Conservation (phyloP, 805 yeast genomes). For the Komagataella populi region DNA sequence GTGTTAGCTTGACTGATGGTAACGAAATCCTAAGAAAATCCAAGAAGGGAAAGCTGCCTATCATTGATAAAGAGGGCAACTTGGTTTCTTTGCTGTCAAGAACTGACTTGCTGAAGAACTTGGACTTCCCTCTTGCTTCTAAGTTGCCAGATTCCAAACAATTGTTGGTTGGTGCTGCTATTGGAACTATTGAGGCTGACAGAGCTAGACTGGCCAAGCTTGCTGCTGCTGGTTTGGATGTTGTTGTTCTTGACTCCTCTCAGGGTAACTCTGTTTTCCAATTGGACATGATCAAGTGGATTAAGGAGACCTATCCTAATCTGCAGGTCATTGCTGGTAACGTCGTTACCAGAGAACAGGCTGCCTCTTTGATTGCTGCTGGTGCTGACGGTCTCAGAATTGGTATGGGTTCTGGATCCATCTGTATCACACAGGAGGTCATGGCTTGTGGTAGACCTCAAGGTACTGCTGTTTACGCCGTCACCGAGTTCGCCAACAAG, state of each 20-base stretch:
- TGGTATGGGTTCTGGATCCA: slow-evolving; percentile 99
- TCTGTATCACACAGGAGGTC: slow-evolving; percentile 98
- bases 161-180: slow-evolving; percentile 95
- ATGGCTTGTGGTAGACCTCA: slow-evolving; percentile 99
- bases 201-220: slow-evolving; percentile 70
- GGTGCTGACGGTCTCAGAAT: slow-evolving; percentile 98
- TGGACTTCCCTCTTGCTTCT: slow-evolving; percentile 86
- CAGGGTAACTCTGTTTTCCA: slow-evolving; percentile 97
- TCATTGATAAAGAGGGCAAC: slow-evolving; percentile 64
- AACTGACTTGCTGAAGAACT: slow-evolving; percentile 94
- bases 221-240: slow-evolving; percentile 94
- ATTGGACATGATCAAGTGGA: slow-evolving; percentile 84
- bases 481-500: slow-evolving; percentile 82
- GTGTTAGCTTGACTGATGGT: slow-evolving; percentile 75
- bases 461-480: slow-evolving; percentile 96
- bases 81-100: slow-evolving; percentile 83
- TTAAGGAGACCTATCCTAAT: slow-evolving; percentile 66
- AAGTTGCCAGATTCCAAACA: slow-evolving; percentile 90
- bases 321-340: slow-evolving; percentile 94
- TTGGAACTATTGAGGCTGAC: slow-evolving; percentile 89
- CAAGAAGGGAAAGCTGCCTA: slow-evolving; percentile 96
- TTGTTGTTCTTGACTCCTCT: slow-evolving; percentile 88
- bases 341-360: slow-evolving; percentile 98
- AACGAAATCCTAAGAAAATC: slow-evolving; percentile 82
- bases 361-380: slow-evolving; percentile 85